These are phyloP conservation scores for Pisolithus tinctorius DNA, from an alignment of 768 basidiomycete genomes.

Conservation along the genomic window DNA sequence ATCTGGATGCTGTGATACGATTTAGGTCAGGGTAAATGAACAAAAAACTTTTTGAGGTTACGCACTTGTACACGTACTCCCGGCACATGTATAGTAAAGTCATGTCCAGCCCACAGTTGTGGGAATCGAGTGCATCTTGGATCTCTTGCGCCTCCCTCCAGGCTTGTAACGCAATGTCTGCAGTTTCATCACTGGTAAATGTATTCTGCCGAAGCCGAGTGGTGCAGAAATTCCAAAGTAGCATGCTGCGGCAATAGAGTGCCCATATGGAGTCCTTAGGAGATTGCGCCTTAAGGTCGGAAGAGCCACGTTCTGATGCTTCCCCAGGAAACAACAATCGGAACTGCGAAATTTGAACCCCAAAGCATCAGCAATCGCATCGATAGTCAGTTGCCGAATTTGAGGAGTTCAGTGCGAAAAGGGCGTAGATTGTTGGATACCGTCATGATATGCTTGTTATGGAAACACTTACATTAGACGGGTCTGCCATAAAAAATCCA, in stretches of 20 bases:
- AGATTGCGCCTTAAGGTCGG: slow-evolving; percentile 39
- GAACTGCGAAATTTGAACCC: slow-evolving; percentile 5
- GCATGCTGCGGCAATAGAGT: slow-evolving; percentile 74
- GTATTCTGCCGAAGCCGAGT: slow-evolving; percentile 41
- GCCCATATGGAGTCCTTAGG: slow-evolving; percentile 80
- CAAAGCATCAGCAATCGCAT: slow-evolving; percentile 1
- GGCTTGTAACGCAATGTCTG: slow-evolving; percentile 52
- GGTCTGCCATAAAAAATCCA: slow-evolving; percentile 54
- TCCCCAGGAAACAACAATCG: slow-evolving; percentile 73
- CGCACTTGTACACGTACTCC: slow-evolving; percentile 73
- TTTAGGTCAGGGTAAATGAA: slow-evolving; percentile 4
- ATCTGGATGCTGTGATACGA: slow-evolving; percentile 49
- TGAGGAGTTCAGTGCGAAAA: slow-evolving; percentile 1
- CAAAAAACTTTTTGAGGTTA: slow-evolving; percentile 11
- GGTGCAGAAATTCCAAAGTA: slow-evolving; percentile 67
- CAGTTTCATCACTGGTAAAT: slow-evolving; percentile 44
- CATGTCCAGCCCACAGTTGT: slow-evolving; percentile 66
- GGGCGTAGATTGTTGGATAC: background rate
- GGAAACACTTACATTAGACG: slow-evolving; percentile 49
- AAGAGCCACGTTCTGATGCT: slow-evolving; percentile 43
- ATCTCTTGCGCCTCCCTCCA: slow-evolving; percentile 63
- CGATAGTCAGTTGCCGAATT: slow-evolving; percentile 2
- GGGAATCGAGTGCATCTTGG: slow-evolving; percentile 59
- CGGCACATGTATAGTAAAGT: slow-evolving; percentile 58
- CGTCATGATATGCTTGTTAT: slow-evolving; percentile 1